Evolutionary conservation across 1,284 basidiomycete genomes (phyloP).

Genomic region (Heterobasidion parviporum): DNA sequence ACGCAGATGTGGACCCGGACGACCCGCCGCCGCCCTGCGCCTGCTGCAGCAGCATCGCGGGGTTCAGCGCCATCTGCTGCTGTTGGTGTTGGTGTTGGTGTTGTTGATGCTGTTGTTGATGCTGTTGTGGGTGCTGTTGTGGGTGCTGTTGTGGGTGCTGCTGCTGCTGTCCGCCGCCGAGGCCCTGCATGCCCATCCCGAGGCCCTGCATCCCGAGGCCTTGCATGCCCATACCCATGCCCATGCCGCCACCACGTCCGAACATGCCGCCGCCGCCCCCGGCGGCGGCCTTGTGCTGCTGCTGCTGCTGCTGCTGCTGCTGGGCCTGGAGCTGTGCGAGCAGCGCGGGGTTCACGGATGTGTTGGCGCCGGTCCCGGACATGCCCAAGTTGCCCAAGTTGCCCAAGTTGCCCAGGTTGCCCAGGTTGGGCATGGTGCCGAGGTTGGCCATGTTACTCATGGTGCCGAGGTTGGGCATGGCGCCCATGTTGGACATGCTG

Average conservation of each 20-base stretch:
- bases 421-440: background rate
- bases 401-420: background rate
- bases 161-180: background rate
- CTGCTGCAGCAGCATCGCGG: conserved; percentile 11
- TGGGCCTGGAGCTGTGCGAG: background rate
- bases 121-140: background rate
- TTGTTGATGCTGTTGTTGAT: background rate
- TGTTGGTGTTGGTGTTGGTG: conserved; percentile 5
- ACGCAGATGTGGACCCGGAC: background rate
- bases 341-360: background rate
- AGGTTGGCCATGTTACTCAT: too few relatives aligned
- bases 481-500: background rate
- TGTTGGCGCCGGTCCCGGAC: background rate
- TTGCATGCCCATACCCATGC: background rate
- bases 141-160: background rate
- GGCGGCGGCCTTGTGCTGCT: background rate
- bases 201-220: background rate
- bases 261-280: background rate
- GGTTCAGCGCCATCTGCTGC: conserved; percentile 5
- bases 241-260: background rate
- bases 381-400: conserved; percentile 1
- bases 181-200: background rate
- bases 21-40: conserved; percentile 3
- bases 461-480: background rate
- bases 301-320: background rate